Conservation (phyloP, 1,139 yeast genomes). For the Saccharomycopsis hybrid region DNA sequence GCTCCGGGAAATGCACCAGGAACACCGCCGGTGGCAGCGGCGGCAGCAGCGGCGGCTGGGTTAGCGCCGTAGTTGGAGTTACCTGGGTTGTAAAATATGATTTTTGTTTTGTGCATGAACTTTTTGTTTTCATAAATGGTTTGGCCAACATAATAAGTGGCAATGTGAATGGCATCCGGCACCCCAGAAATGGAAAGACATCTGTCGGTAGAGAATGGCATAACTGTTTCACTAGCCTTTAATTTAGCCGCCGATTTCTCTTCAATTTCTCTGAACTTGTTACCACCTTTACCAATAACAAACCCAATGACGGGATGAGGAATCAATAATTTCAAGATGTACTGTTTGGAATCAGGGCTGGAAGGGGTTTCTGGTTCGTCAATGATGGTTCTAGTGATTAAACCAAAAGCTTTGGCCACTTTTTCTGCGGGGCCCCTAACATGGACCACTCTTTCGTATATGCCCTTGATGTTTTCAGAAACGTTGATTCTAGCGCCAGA, state of each 20-base stretch:
- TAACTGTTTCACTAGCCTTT: conserved; percentile 67
- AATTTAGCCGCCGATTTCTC: conserved; percentile 76
- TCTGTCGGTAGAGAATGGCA: conserved; percentile 79
- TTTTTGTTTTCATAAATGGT: conserved; percentile 58
- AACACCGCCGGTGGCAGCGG: too few species aligned
- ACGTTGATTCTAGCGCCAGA: conserved; percentile 67
- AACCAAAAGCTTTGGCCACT: conserved; percentile 79
- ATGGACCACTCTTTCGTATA: conserved; percentile 71
- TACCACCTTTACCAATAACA: conserved; percentile 75
- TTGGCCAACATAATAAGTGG: conserved; percentile 66
- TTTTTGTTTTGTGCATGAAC: conserved; percentile 42
- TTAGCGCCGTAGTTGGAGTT: conserved; percentile 6
- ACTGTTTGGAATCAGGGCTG: conserved; percentile 45
- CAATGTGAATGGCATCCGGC: conserved; percentile 83
- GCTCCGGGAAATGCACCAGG: conserved; percentile 6
- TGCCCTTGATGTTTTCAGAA: conserved; percentile 69
- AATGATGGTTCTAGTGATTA: conserved; percentile 58
- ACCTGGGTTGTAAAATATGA: conserved; percentile 62
- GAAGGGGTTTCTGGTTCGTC: conserved; percentile 67
- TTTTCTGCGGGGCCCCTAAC: conserved; percentile 73
- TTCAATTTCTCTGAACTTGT: conserved; percentile 74
- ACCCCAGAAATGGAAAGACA: conserved; percentile 69
- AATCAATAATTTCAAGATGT: conserved; percentile 55
- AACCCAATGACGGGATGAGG: conserved; percentile 83
- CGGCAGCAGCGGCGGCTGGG: not conserved